phyloP scores from a whole-genome alignment of 73 alveolate genomes.

The Tetrahymena elliotti region DNA sequence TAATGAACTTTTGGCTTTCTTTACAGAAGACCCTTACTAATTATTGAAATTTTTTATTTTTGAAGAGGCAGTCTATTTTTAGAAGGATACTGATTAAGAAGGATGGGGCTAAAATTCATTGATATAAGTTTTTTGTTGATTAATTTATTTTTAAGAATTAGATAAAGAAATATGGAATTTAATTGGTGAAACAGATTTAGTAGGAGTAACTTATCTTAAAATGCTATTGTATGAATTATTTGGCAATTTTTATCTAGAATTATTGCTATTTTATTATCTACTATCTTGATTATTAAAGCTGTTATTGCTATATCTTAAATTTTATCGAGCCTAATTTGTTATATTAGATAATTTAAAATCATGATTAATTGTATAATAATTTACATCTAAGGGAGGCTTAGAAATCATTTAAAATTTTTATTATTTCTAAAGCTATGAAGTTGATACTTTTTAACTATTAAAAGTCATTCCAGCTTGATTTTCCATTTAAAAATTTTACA shows the following conservation, averaged over 20 bases:
- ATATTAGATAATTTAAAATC: neutral
- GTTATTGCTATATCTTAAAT: neutral
- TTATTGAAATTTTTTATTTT: neutral
- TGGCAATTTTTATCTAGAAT: neutral
- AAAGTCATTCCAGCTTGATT: neutral
- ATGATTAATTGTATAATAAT: neutral
- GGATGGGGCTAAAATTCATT: neutral
- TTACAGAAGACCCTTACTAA: neutral
- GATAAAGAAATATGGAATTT: neutral
- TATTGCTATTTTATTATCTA: neutral
- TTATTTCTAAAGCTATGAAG: neutral
- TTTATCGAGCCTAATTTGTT: neutral
- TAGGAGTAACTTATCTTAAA: neutral
- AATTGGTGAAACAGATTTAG: neutral
- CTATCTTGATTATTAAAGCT: neutral
- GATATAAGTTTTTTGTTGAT: neutral
- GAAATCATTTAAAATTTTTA: neutral
- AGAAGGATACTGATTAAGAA: neutral
- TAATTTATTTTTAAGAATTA: neutral
- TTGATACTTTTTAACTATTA: neutral
- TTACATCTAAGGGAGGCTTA: neutral
- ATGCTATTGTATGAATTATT: neutral
- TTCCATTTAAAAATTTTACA: neutral
- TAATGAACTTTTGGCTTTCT: neutral
- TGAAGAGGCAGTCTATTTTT: neutral